These are phyloP conservation scores for Baorangia bicolor DNA, from an alignment of 768 basidiomycete species.

Conservation along the genomic window DNA sequence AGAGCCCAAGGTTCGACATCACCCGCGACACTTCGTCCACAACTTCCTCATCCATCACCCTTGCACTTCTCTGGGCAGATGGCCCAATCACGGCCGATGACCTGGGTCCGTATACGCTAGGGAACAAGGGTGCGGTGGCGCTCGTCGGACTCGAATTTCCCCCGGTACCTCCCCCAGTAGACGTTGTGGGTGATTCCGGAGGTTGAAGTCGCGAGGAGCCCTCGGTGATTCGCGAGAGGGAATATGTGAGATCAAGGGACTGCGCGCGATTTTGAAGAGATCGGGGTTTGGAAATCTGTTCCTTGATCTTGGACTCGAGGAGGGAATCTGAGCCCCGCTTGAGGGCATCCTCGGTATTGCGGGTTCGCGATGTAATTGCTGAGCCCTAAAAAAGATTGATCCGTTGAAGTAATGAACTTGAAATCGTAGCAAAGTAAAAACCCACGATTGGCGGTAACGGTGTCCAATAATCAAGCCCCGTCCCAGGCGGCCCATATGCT, in stretches of 20 bases:
- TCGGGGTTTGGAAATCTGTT: conserved; percentile 71
- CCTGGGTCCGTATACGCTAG: conserved; percentile 78
- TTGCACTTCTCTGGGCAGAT: conserved; percentile 42
- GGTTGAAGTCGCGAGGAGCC: conserved; percentile 57
- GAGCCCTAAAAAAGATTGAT: conserved; percentile 48
- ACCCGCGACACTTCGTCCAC: conserved; percentile 75
- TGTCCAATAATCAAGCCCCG: conserved; percentile 71
- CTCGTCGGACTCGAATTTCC: conserved; percentile 80
- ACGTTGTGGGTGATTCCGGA: conserved; percentile 81
- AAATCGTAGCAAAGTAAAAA: conserved; percentile 9
- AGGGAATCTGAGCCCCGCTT: conserved; percentile 85
- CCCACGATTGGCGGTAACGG: conserved; percentile 74
- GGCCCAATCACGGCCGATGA: conserved; percentile 46
- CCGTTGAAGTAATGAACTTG: conserved; percentile 21
- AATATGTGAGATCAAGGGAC: conserved; percentile 83
- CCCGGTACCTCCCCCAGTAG: conserved; percentile 66
- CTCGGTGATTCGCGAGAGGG: conserved; percentile 79
- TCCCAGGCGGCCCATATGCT: conserved; percentile 50
- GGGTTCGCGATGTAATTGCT: conserved; percentile 63
- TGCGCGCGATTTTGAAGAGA: conserved; percentile 86
- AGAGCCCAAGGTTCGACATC: conserved; percentile 73
- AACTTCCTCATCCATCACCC: conserved; percentile 49
- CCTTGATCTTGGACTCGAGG: conserved; percentile 80
- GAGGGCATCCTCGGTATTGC: conserved; percentile 70
- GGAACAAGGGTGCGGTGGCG: conserved; percentile 76